Conservation (phyloP, 352 stramenopile species). For the Phytophthora colocasiae region DNA sequence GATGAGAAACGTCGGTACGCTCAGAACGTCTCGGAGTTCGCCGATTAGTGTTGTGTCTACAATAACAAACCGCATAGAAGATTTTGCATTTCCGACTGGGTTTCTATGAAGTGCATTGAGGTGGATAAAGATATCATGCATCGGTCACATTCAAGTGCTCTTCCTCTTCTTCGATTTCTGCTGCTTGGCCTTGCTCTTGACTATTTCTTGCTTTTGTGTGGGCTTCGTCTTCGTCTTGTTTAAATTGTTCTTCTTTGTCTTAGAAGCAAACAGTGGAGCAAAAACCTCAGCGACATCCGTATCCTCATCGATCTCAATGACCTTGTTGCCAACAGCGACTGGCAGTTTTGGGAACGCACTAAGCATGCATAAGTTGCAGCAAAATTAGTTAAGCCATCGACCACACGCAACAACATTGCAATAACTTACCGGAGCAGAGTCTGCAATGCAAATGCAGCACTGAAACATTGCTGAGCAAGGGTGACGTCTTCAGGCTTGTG, state of each 20-base stretch:
- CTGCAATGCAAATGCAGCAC: conserved; percentile 79
- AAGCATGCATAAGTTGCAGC: conserved; percentile 1
- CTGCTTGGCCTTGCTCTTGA: conserved; percentile 44
- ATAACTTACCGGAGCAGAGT: conserved; percentile 61
- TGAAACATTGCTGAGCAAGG: conserved; percentile 76
- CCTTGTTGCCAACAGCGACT: conserved; percentile 54
- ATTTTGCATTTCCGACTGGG: conserved; percentile 17
- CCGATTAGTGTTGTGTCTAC: conserved; percentile 44
- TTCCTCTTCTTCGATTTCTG: conserved; percentile 59
- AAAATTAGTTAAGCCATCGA: conserved; percentile 8
- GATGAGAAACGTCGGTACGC: conserved; percentile 71
- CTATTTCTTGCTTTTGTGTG: conserved; percentile 25
- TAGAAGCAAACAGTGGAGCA: conserved; percentile 52
- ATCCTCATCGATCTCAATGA: conserved; percentile 52
- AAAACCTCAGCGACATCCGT: conserved; percentile 54
- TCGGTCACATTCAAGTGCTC: conserved; percentile 31
- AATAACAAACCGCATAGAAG: conserved; percentile 26
- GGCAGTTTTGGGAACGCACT: conserved; percentile 67
- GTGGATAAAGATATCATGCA: conserved; percentile 33
- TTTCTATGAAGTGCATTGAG: conserved; percentile 26
- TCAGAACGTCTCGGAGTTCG: conserved; percentile 84
- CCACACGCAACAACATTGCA: background rate
- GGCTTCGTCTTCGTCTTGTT: conserved; percentile 32
- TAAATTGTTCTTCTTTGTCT: conserved; percentile 35
- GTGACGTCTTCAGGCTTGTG: conserved; percentile 46